Evolutionary conservation across 2,329 filamentous ascomycete species (phyloP).

Genomic region (Epichloe elymi): DNA sequence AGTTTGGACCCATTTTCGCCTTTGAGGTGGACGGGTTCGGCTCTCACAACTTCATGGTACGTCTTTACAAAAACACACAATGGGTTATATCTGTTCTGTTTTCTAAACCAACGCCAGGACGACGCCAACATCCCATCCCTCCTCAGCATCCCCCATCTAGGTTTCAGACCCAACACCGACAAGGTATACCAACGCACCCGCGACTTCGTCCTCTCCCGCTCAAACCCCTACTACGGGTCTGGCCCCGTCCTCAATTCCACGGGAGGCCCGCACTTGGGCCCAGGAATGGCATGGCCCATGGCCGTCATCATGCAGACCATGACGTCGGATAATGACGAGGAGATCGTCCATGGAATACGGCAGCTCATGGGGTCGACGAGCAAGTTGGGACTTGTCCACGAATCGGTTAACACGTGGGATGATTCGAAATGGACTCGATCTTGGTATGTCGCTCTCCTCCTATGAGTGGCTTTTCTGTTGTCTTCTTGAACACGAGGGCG

Average conservation of each 20-base stretch:
- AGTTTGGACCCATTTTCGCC: constrained; percentile 52
- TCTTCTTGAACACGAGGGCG: not conserved
- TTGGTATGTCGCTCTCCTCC: constrained; percentile 15
- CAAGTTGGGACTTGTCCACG: constrained; percentile 65
- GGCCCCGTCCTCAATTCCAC: constrained; percentile 38
- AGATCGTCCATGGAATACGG: constrained; percentile 55
- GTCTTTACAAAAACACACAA: not conserved
- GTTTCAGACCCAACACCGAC: constrained; percentile 44
- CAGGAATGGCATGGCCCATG: constrained; percentile 80
- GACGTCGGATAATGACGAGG: constrained; percentile 61
- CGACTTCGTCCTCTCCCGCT: constrained; percentile 55
- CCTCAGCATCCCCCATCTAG: constrained; percentile 46
- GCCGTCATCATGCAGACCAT: constrained; percentile 65
- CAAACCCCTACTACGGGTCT: constrained; percentile 60
- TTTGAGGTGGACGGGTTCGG: constrained; percentile 60
- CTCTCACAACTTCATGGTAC: constrained; percentile 41
- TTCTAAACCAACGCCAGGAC: constrained; percentile 21
- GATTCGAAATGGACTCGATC: constrained; percentile 21
- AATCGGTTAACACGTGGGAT: constrained; percentile 31
- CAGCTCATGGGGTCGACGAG: constrained; percentile 56
- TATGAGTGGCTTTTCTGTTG: not conserved
- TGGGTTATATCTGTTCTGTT: not conserved
- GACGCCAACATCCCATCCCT: constrained; percentile 51
- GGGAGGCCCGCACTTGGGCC: constrained; percentile 39
- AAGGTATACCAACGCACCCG: constrained; percentile 60